A percentile compares a stretch with the other conserved stretches of the same genome.
phyloP scores from a whole-genome alignment of 495 filamentous ascomycete species.

The Glonium stellatum region DNA sequence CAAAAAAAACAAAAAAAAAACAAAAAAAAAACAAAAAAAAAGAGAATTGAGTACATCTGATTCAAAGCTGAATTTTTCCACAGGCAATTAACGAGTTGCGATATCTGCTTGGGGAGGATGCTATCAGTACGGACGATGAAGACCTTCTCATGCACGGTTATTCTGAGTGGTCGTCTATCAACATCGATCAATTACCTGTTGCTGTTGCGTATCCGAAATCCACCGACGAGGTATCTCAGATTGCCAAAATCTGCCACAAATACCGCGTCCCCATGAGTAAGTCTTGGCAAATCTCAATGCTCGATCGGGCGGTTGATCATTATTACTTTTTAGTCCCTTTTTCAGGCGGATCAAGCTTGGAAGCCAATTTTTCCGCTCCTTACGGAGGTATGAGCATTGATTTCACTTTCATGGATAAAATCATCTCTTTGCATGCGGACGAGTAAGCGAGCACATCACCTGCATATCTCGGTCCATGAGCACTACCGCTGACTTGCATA shows the following conservation, averaged over 20 bases:
- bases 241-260: slow-evolving; percentile 75
- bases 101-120: slow-evolving; percentile 53
- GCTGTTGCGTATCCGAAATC: slow-evolving; percentile 72
- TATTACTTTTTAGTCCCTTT: slow-evolving; percentile 55
- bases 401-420: slow-evolving; percentile 78
- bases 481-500: slow-evolving; percentile 11
- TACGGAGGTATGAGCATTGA: slow-evolving; percentile 84
- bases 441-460: slow-evolving; percentile 42
- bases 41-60: too few species aligned
- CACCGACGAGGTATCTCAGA: slow-evolving; percentile 72
- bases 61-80: slow-evolving; percentile 6
- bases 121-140: slow-evolving; percentile 76
- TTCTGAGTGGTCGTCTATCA: slow-evolving; percentile 82
- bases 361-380: slow-evolving; percentile 82
- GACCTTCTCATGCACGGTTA: slow-evolving; percentile 76
- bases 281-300: not conserved
- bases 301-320: not conserved
- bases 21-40: too few species aligned
- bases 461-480: slow-evolving; percentile 2
- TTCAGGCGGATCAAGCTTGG: slow-evolving; percentile 79
- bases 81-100: slow-evolving; percentile 39
- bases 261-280: slow-evolving; percentile 70
- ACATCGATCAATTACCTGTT: slow-evolving; percentile 69
- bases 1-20: too few species aligned
- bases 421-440: slow-evolving; percentile 68